These are phyloP conservation scores for Penicillium macrosclerotiorum DNA, from an alignment of 495 filamentous ascomycete genomes.

Conservation along the genomic window DNA sequence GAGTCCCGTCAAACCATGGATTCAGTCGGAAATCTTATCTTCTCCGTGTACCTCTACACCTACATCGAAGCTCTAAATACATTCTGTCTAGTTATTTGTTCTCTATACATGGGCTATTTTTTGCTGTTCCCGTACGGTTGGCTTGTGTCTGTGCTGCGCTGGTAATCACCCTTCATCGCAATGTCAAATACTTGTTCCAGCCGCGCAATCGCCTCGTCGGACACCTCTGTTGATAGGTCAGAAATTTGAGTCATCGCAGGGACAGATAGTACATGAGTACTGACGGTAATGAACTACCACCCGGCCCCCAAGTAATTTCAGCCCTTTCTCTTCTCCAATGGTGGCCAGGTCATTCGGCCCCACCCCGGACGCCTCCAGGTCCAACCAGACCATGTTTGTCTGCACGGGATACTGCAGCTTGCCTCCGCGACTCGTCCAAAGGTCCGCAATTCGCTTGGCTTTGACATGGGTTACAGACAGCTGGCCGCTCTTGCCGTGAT, in stretches of 20 bases:
- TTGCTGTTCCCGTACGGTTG: constrained; percentile 39
- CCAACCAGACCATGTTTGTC: constrained; percentile 95
- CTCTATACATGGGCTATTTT: background rate
- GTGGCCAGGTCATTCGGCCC: constrained; percentile 41
- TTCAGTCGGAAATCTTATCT: constrained; percentile 7
- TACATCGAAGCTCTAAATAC: too few species aligned
- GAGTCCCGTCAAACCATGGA: constrained; percentile 5
- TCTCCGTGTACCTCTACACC: too few species aligned
- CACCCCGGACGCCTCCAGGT: constrained; percentile 55
- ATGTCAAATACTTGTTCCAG: constrained; percentile 42
- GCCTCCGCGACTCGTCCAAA: constrained; percentile 59
- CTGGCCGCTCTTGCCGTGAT: constrained; percentile 61
- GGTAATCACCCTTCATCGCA: constrained; percentile 36
- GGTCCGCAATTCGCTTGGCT: constrained; percentile 61
- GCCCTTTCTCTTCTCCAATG: constrained; percentile 39
- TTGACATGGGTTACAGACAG: constrained; percentile 59
- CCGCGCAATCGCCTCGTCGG: constrained; percentile 39
- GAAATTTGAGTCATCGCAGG: constrained; percentile 6
- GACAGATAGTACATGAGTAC: too few species aligned
- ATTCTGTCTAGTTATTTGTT: background rate
- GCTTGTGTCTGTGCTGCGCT: constrained; percentile 35
- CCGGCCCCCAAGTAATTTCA: constrained; percentile 37
- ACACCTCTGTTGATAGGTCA: constrained; percentile 43
- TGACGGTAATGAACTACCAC: constrained; percentile 50
- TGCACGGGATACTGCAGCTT: constrained; percentile 50